These are phyloP conservation scores for Salix viminalis DNA, from an alignment of 345 rosid species.

Conservation along the genomic window DNA sequence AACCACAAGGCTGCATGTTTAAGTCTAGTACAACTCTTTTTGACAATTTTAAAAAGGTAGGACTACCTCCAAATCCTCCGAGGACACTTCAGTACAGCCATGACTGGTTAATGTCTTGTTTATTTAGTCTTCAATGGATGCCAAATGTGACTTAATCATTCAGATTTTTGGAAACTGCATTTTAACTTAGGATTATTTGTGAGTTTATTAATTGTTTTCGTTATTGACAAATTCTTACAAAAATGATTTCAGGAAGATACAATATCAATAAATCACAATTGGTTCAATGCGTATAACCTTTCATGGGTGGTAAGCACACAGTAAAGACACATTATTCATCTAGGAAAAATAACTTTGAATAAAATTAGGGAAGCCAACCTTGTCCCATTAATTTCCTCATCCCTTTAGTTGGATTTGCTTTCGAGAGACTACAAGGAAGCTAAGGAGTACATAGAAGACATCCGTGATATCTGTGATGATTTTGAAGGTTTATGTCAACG, in stretches of 20 bases:
- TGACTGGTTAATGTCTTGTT: no score
- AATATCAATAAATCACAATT: conserved; percentile 88
- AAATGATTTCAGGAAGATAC: conserved; percentile 72
- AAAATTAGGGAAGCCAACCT: neutral
- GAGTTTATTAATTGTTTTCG: neutral
- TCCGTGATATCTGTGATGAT: conserved; percentile 82
- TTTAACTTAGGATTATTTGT: neutral
- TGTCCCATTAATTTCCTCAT: conserved; percentile 14
- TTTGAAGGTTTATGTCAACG: conserved; percentile 87
- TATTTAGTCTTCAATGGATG: neutral
- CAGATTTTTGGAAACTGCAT: neutral
- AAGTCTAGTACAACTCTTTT: no score
- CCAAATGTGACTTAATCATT: neutral
- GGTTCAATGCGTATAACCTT: conserved; percentile 84
- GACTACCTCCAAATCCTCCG: no score
- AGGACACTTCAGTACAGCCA: no score
- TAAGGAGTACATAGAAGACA: conserved; percentile 77
- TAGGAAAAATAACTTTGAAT: conserved; percentile 6
- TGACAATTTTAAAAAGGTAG: no score
- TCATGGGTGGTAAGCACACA: conserved; percentile 74
- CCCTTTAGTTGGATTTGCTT: conserved; percentile 75
- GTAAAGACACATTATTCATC: conserved; percentile 6
- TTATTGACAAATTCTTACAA: conserved; percentile 8
- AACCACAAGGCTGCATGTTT: no score
- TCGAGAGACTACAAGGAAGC: conserved; percentile 73